Evolutionary conservation across 176 grass and related monocot species (phyloP).

Genomic region (Oryza glaberrima): DNA sequence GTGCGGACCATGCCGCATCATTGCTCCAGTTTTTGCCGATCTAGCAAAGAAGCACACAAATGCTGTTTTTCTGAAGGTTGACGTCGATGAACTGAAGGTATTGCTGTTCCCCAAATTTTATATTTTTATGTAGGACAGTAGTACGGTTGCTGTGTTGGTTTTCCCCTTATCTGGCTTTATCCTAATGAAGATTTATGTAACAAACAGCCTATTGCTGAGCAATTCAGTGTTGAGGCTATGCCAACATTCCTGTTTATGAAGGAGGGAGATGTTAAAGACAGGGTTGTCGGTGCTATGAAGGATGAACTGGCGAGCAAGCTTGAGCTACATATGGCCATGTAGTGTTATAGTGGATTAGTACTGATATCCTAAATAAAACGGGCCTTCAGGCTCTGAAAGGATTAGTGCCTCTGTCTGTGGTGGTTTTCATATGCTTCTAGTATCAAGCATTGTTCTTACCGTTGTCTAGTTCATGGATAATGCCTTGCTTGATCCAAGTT

Average conservation of each 20-base stretch:
- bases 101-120: background rate
- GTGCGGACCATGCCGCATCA: slow-evolving; percentile 57
- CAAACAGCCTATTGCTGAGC: slow-evolving; percentile 56
- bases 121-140: background rate
- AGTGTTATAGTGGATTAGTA: background rate
- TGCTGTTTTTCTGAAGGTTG: slow-evolving; percentile 68
- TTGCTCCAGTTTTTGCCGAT: slow-evolving; percentile 58
- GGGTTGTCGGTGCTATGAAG: slow-evolving; percentile 54
- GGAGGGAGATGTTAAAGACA: slow-evolving; percentile 62
- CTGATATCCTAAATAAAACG: slow-evolving; percentile 51
- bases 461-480: slow-evolving; percentile 17
- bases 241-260: slow-evolving; percentile 75
- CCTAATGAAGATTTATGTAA: slow-evolving; percentile 8
- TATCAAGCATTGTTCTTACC: background rate
- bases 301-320: slow-evolving; percentile 49
- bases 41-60: slow-evolving; percentile 59
- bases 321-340: slow-evolving; percentile 38
- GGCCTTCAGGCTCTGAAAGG: background rate
- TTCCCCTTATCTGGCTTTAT: background rate
- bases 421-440: slow-evolving; percentile 19
- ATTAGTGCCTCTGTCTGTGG: slow-evolving; percentile 16
- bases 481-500: slow-evolving; percentile 33
- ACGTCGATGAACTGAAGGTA: slow-evolving; percentile 79
- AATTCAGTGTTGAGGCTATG: slow-evolving; percentile 62
- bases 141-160: background rate